Percentiles rank a stretch among this genome's conserved stretches.
These are phyloP conservation scores for Xylaria intraflava DNA, from an alignment of 495 filamentous ascomycete genomes.

Conservation along the genomic window DNA sequence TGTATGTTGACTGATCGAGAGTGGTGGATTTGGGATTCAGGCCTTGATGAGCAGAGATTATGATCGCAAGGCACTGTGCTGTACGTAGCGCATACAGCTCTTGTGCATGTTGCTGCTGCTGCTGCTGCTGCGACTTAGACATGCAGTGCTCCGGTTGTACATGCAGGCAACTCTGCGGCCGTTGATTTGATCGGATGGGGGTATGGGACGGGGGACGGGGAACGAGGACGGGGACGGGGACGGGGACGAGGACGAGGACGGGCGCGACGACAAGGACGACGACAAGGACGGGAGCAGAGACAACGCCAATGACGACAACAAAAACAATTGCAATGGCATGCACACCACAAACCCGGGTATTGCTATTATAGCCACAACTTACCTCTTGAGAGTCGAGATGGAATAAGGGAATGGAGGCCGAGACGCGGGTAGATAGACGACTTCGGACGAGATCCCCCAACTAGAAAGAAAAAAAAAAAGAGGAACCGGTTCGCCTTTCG, in stretches of 20 bases:
- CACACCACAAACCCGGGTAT: not conserved
- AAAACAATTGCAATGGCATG: not conserved
- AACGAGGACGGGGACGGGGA: constrained; percentile 5
- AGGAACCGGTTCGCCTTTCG: not conserved
- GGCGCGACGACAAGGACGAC: constrained; percentile 18
- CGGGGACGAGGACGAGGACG: constrained; percentile 6
- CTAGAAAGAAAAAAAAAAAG: constrained; percentile 2
- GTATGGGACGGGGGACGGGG: constrained; percentile 11
- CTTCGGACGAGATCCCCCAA: constrained; percentile 7
- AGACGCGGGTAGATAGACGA: not conserved
- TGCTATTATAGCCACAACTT: not conserved
- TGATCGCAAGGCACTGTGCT: constrained; percentile 1
- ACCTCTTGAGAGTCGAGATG: constrained; percentile 8
- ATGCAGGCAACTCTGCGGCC: constrained; percentile 27
- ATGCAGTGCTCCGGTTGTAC: constrained; percentile 29
- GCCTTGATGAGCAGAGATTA: constrained; percentile 24
- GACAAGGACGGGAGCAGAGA: no score
- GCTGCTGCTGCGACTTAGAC: constrained; percentile 14
- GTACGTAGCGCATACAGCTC: not conserved
- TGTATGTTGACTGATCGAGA: not conserved
- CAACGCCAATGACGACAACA: not conserved
- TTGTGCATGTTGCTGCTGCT: not conserved
- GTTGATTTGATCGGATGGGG: constrained; percentile 27
- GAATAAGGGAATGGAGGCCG: not conserved
- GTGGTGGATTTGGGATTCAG: not conserved